Evolutionary conservation across 202 grass and related monocot genomes (phyloP).

Genomic region (Saccharum hybrid): DNA sequence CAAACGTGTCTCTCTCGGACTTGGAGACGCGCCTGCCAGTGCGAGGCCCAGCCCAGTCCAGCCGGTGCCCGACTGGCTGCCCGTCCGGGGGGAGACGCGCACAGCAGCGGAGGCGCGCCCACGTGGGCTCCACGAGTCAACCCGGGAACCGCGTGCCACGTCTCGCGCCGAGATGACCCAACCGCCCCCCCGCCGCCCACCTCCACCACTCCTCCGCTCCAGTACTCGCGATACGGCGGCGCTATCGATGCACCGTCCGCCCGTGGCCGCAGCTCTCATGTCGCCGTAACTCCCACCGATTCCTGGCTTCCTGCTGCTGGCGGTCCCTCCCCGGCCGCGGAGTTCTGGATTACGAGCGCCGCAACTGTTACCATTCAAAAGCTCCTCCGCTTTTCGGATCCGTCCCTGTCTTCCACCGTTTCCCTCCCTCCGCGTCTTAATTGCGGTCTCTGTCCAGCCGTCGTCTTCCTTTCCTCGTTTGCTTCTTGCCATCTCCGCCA

Average conservation of each 20-base stretch:
- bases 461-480: not conserved
- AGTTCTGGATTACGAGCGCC: no score
- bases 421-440: not conserved
- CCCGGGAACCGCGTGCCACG: constrained; percentile 34
- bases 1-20: no score
- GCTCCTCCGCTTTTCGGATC: not conserved
- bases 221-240: not conserved
- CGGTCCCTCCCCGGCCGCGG: not conserved
- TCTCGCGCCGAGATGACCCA: not conserved
- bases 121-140: constrained; percentile 47
- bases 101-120: no score
- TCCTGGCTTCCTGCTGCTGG: not conserved
- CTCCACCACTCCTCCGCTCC: no score
- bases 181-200: not conserved
- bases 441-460: not conserved
- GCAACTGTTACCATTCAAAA: no score
- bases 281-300: not conserved
- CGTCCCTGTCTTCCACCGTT: not conserved
- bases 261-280: not conserved
- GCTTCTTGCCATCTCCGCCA: constrained; percentile 13
- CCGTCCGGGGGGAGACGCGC: no score
- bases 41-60: no score
- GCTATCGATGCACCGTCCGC: not conserved
- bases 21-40: no score
- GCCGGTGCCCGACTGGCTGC: no score